phyloP scores from a whole-genome alignment of 1,284 basidiomycete genomes.

The Puccinia polysora region DNA sequence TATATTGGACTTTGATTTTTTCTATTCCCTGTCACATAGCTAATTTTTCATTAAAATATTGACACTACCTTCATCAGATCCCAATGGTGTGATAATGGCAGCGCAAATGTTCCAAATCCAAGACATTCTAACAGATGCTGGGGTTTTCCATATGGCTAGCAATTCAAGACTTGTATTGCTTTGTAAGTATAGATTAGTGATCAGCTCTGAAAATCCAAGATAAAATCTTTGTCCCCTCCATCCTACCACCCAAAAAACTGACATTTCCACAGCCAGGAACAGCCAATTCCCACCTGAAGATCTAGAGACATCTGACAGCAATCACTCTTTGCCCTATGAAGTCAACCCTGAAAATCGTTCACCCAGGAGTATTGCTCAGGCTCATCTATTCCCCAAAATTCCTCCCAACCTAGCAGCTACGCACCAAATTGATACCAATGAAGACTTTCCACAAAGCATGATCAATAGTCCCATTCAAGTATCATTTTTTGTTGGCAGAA shows the following conservation, averaged over 20 bases:
- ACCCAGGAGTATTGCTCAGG: background rate
- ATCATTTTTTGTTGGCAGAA: too few relatives aligned
- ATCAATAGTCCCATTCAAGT: too few relatives aligned
- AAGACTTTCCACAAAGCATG: background rate
- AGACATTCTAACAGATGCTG: background rate
- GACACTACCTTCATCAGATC: background rate
- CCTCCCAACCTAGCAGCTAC: background rate
- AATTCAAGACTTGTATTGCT: conserved; percentile 5
- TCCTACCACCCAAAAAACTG: background rate
- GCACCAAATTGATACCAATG: background rate
- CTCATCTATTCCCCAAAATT: background rate
- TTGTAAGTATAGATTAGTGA: background rate
- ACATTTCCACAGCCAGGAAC: background rate
- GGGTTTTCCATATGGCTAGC: background rate
- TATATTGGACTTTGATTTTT: background rate
- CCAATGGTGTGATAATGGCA: background rate
- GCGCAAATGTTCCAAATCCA: background rate
- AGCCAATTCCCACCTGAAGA: too few relatives aligned
- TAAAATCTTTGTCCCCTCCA: background rate
- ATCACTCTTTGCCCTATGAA: background rate
- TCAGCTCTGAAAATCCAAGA: background rate
- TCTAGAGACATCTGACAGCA: background rate
- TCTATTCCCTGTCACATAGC: background rate
- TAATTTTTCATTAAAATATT: background rate
- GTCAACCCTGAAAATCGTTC: background rate